Evolutionary conservation across 2,329 filamentous ascomycete genomes (phyloP), one percentile per base, ranked within the genome.

Genomic region (Fusarium staphyleae): DNA sequence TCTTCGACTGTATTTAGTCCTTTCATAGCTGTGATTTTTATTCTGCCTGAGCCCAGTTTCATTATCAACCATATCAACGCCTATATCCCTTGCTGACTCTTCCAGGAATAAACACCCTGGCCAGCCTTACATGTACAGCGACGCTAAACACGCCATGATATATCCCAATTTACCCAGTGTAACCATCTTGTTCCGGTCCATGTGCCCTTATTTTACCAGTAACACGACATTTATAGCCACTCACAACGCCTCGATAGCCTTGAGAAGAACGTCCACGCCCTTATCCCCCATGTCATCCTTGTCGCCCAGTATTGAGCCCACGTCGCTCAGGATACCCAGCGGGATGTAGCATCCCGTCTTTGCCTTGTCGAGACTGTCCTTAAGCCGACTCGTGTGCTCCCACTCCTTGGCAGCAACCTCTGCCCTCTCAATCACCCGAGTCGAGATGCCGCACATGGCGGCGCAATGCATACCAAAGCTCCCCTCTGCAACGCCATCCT

Each of bases 381-480:
- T 95, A 57, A 98, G 80, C 15, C 91, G 81, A 64, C 90, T 93
- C 0, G 95, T 98, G 73, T 97, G 92, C 76, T 99, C 95, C 92
- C 95, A 98, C 67, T 92, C 90, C 64, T 82, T 87, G 2, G 95
- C 95, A 5, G 95, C 95, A 16, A 87, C 84, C 74, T 99, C 95
- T 0, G 95, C 95, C 16, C 89, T 79, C 69, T 93, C 87, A 57
- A 99, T 91, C 13, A 99, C 87, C 48, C 87, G 87, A 36, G 80
- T 79, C 0, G 91, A 86, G 60, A 99, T 98, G 1, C 95, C 95
- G 67, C 95, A 99, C 95, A 99, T 99, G 55, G 91, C 88, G 1
- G 95, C 95, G 70, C 95, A 99, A 73, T 99, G 95, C 95, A 99
- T 99, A 66, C 95, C 95, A 69, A 98, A 99, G 69, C 91, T 96